phyloP scores from a whole-genome alignment of 202 grass and related monocot genomes.

The Hordeum pubiflorum region DNA sequence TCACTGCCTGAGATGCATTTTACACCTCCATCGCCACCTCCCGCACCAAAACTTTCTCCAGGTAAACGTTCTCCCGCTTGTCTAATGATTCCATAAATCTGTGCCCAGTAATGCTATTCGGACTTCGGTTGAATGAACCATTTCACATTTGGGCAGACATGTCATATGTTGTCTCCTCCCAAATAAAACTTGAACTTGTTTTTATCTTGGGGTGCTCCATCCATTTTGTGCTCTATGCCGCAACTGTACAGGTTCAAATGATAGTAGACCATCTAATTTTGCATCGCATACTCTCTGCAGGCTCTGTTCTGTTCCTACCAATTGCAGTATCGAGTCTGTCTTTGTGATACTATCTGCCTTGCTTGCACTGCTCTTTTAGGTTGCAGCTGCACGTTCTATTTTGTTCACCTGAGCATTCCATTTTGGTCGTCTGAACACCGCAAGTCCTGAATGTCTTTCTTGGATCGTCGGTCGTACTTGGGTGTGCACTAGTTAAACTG shows the following conservation, averaged over 20 bases:
- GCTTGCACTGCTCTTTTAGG: not conserved
- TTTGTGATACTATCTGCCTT: not conserved
- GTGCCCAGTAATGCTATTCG: not conserved
- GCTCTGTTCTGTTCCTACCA: not conserved
- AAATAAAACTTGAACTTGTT: not conserved
- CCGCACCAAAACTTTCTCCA: constrained; percentile 13
- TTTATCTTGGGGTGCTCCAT: not conserved
- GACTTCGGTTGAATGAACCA: not conserved
- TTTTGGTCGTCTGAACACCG: not conserved
- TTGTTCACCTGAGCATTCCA: not conserved
- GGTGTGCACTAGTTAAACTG: not conserved
- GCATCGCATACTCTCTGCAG: not conserved
- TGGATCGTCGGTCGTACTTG: not conserved
- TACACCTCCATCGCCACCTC: constrained; percentile 9
- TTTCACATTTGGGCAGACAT: not conserved
- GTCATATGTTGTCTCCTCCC: not conserved
- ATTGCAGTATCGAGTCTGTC: not conserved
- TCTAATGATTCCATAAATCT: not conserved
- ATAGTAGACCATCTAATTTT: not conserved
- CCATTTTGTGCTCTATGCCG: not conserved
- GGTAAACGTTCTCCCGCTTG: constrained; percentile 20
- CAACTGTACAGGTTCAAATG: not conserved
- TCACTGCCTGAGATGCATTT: constrained; percentile 39
- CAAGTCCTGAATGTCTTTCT: not conserved
- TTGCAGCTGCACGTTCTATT: not conserved